Conservation (phyloP, 495 filamentous ascomycete genomes). For the Copromyces sp. region DNA sequence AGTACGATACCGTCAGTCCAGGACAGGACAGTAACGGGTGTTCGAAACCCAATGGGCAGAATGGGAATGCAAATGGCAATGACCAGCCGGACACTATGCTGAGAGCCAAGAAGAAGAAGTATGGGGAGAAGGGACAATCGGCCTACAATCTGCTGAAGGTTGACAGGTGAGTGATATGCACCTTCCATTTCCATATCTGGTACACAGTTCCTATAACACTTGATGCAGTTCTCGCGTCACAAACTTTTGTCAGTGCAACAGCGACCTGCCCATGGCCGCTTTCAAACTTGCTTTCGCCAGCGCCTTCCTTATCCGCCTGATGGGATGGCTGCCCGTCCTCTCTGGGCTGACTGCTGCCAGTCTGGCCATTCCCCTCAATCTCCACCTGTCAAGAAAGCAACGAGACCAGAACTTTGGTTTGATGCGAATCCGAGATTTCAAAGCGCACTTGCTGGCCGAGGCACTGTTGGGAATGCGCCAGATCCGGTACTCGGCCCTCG, state of each 20-base stretch:
- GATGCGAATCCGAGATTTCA: slow-evolving; percentile 61
- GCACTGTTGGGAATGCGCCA: slow-evolving; percentile 65
- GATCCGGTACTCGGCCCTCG: slow-evolving; percentile 65
- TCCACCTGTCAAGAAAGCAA: slow-evolving; percentile 46
- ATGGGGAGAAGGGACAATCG: slow-evolving; percentile 12
- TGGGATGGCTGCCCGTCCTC: slow-evolving; percentile 54
- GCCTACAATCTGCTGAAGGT: slow-evolving; percentile 32
- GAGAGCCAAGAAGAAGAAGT: slow-evolving; percentile 6
- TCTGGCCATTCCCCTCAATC: slow-evolving; percentile 49
- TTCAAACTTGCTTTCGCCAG: slow-evolving; percentile 47
- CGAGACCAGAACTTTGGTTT: slow-evolving; percentile 46
- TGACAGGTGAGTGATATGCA: slow-evolving; percentile 22
- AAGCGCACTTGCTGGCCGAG: slow-evolving; percentile 58
- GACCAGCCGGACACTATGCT: background rate
- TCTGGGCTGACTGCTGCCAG: slow-evolving; percentile 47
- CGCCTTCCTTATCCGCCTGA: slow-evolving; percentile 46
- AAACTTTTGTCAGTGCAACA: slow-evolving; percentile 49
- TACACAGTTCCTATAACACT: slow-evolving; percentile 31
- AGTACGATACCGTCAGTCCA: slow-evolving; percentile 54
- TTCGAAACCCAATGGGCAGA: background rate
- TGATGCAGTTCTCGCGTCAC: slow-evolving; percentile 42
- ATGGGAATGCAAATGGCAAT: background rate
- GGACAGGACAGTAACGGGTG: slow-evolving; percentile 19
- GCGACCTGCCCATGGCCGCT: slow-evolving; percentile 41
- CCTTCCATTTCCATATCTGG: background rate